Base-by-base conservation (phyloP, 179 eudicot species). In the Gypsophila paniculata region DNA sequence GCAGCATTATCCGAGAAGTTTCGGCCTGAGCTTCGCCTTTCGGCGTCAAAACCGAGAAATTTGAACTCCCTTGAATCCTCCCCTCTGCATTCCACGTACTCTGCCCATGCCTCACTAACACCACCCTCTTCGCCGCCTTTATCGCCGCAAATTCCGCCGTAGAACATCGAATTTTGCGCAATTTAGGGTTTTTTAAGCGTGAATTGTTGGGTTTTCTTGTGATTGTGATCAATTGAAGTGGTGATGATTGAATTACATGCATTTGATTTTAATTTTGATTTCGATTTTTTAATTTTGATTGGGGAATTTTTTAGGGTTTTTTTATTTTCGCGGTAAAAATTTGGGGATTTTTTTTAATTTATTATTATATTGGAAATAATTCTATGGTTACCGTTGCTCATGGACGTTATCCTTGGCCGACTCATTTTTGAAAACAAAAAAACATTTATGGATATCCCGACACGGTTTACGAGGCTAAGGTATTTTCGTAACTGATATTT, bases 61-160 rank as follows among this genome's bases (percentile, higher is more conserved):
- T 77, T 10, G 98, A 93, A 81, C 97, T 93, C 2, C 98, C 98
- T 72, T 93, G 98, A 25, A 93, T 93, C 69, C 98, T 76, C 3
- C 98, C 98, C 76, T 93, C 97, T 5, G 85, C 97, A 81, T 93
- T 93, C 98, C 98, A 93, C 70, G 97, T 93, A 83, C 98, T 93
- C 86, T 93, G 93, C 6, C 98, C 98, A 66, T 93, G 98, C 84
- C 98, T 82, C 66, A 93, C 98, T 51, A 93, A 72, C 48, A 93
- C 93, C 72, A 93, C 93, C 66, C 98, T 85, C 85, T 93, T 93
- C 69, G 90, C 82, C 72, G 70, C 81, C 82, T 67, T 82, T 11
- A 91, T 82, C 59, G 86, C 73, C 69, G 94, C 94, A 53, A 89
- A 84, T 6, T 69, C 78, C 13, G 0, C 65, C 44, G 79, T 21